These are phyloP conservation scores for Cystobasidium pallidum DNA, from an alignment of 1,284 basidiomycete genomes.

Conservation along the genomic window DNA sequence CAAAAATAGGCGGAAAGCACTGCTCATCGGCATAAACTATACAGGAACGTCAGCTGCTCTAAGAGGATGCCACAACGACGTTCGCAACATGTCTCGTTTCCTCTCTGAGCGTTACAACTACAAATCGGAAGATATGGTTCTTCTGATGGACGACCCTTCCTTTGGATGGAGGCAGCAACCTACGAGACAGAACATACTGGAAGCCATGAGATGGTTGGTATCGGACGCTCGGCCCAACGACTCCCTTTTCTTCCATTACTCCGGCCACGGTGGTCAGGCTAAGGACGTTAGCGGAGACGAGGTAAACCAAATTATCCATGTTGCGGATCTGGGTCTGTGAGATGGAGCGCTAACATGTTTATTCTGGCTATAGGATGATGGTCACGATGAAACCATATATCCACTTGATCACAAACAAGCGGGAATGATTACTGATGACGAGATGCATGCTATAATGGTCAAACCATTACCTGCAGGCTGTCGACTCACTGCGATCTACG, in stretches of 20 bases:
- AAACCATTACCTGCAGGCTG: slow-evolving; percentile 72
- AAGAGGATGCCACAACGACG: slow-evolving; percentile 86
- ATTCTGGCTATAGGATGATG: slow-evolving; percentile 4
- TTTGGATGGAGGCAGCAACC: slow-evolving; percentile 64
- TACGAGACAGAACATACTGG: slow-evolving; percentile 79
- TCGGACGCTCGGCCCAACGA: slow-evolving; percentile 75
- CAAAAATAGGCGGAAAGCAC: slow-evolving; percentile 47
- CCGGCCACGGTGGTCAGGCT: slow-evolving; percentile 76
- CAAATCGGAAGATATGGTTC: slow-evolving; percentile 75
- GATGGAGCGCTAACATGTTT: no score
- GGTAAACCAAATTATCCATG: no score
- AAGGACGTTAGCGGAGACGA: slow-evolving; percentile 61
- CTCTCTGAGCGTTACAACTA: slow-evolving; percentile 67
- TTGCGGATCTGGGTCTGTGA: no score
- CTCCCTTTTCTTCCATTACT: slow-evolving; percentile 86
- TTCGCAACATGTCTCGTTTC: slow-evolving; percentile 27
- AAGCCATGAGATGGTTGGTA: slow-evolving; percentile 71
- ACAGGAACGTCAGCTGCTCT: slow-evolving; percentile 67
- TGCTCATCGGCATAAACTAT: slow-evolving; percentile 60
- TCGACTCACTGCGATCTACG: slow-evolving; percentile 84
- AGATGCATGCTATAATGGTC: slow-evolving; percentile 70
- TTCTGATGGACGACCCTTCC: slow-evolving; percentile 74
- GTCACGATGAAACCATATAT: slow-evolving; percentile 69
- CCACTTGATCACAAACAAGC: slow-evolving; percentile 74
- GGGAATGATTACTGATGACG: slow-evolving; percentile 79